Conservation (phyloP, 1,139 yeast genomes). For the Yamadazyma oceani region DNA sequence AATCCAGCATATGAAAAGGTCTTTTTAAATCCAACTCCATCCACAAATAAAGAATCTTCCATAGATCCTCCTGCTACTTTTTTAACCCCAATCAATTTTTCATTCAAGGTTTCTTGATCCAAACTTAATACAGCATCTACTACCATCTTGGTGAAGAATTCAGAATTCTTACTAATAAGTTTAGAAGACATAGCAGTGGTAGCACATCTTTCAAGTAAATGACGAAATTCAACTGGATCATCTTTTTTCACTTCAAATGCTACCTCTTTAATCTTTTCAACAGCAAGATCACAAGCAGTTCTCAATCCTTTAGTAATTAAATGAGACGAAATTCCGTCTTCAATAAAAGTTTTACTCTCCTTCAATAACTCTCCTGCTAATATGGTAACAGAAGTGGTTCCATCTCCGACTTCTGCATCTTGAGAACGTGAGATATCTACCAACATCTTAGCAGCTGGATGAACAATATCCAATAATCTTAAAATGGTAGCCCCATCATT, state of each 20-base stretch:
- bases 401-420: conserved; percentile 99
- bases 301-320: conserved; percentile 86
- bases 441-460: conserved; percentile 94
- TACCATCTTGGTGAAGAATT: conserved; percentile 91
- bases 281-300: conserved; percentile 77
- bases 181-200: conserved; percentile 97
- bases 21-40: conserved; percentile 96
- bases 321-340: conserved; percentile 93
- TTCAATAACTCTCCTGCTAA: conserved; percentile 93
- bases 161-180: conserved; percentile 81
- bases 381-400: conserved; percentile 93
- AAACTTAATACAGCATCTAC: conserved; percentile 91
- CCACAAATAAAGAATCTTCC: conserved; percentile 85
- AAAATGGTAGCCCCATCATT: conserved; percentile 98
- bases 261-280: conserved; percentile 67
- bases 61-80: conserved; percentile 96
- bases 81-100: conserved; percentile 88
- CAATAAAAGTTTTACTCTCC: conserved; percentile 86
- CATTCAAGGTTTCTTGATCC: conserved; percentile 84
- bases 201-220: conserved; percentile 87
- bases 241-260: conserved; percentile 64
- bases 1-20: conserved; percentile 97
- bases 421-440: conserved; percentile 96
- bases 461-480: conserved; percentile 90
- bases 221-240: conserved; percentile 57